A percentile compares a stretch with the other conserved stretches of the same genome.
Evolutionary conservation across 2,329 filamentous ascomycete genomes (phyloP).

Genomic region (Akanthomyces uredinophilus): DNA sequence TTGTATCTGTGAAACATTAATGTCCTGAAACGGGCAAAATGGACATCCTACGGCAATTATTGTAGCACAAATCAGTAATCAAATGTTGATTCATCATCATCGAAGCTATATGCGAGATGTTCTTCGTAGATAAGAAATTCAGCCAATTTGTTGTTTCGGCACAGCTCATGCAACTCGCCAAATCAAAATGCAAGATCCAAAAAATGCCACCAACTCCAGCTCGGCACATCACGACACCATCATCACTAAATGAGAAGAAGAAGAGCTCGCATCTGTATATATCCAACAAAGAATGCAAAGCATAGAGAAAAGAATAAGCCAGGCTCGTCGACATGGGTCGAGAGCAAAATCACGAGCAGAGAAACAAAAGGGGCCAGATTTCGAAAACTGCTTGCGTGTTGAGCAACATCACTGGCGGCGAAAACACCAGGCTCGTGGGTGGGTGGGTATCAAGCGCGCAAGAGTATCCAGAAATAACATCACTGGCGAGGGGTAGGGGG

Average conservation of each 20-base stretch:
- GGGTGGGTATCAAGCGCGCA: conserved; percentile 13
- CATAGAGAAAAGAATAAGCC: not conserved
- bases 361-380: conserved; percentile 9
- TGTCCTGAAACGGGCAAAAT: no score
- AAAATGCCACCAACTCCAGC: not conserved
- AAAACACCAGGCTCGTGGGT: conserved; percentile 5
- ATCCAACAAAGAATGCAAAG: conserved; percentile 5
- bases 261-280: not conserved
- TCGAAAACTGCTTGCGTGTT: conserved; percentile 9
- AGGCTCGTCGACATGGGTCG: not conserved
- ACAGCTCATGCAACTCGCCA: not conserved
- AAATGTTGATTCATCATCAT: not conserved
- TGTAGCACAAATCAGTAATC: not conserved
- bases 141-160: not conserved
- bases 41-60: no score
- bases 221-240: not conserved
- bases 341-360: not conserved
- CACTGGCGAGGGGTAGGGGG: not conserved
- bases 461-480: conserved; percentile 15
- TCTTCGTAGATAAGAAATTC: not conserved
- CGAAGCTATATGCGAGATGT: not conserved
- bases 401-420: conserved; percentile 14
- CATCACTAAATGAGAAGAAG: not conserved
- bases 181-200: not conserved
- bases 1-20: no score